Evolutionary conservation across 1,284 basidiomycete species (phyloP), one percentile per base, ranked within the genome.

Genomic region (Cronartium quercuum): DNA sequence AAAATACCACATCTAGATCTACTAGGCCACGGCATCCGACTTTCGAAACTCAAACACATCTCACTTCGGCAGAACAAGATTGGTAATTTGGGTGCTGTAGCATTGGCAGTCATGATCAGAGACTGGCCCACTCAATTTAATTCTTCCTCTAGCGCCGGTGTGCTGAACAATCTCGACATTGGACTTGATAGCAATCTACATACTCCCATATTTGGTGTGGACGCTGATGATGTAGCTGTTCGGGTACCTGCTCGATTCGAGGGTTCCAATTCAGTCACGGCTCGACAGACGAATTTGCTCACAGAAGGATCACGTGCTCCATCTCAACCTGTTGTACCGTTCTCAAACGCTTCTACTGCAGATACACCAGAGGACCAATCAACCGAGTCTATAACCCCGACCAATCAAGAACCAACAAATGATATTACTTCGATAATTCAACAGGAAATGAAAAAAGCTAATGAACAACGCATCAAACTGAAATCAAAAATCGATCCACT

Each of bases 41-140:
- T 87, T 0, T 94, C 92, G 0, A 88, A 89, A 0, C 83, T 97
- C 66, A 87, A 88, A 77, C 91, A 96, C 79, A 88, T 96, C 69
- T 95, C 92, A 0, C 83, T 96, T 13, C 87, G 93, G 35, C 86
- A 91, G 68, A 95, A 96, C 82, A 87, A 87, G 66, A 95, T 96
- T 78, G 88, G 86, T 47, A 86, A 88, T 0, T 86, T 89, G 0
- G 91, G 92, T 29, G 92, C 90, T 1, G 92, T 96, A 2, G 90
- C 92, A 0, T 85, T 97, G n/a, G 92, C 93, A 0, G 85, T 95
- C 66, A 94, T 96, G 91, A 92, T 96, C 77, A 88, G 91, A 74
- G 94, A 97, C 82, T 96, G 95, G 80, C 91, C 91, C 3, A 91
- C 94, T 78, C 85, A 88, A 63, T 84, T 88, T 62, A 66, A 61